These are phyloP conservation scores for Pyrus pyrifolia DNA, from an alignment of 306 rosid species.

Conservation along the genomic window DNA sequence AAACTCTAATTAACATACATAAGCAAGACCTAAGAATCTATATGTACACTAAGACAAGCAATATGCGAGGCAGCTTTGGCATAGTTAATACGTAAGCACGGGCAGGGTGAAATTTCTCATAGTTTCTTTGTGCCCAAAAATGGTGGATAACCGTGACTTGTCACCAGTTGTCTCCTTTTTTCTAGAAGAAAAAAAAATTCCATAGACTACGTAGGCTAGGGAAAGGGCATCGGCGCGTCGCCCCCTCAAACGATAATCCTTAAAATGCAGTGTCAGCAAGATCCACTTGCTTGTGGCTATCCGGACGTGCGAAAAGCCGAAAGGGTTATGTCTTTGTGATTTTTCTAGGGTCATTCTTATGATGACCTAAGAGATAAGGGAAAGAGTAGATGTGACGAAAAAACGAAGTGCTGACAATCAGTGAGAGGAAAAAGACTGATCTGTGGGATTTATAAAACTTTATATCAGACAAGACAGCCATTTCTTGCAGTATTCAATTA, in stretches of 20 bases:
- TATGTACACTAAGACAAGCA: neutral
- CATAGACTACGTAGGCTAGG: neutral
- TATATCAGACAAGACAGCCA: neutral
- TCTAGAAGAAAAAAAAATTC: too few relatives aligned
- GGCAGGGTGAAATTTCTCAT: fast-evolving
- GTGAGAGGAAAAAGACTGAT: neutral
- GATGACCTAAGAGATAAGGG: neutral
- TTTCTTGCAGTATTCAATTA: neutral
- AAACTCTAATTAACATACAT: neutral
- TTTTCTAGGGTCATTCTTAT: neutral
- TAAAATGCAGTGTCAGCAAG: constrained; percentile 1
- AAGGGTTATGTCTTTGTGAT: neutral
- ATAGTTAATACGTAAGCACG: neutral
- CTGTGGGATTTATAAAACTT: neutral
- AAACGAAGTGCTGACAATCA: neutral
- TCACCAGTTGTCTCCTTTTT: fast-evolving
- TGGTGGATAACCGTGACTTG: fast-evolving
- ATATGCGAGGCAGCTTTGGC: neutral
- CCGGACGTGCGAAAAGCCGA: neutral
- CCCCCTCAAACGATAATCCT: neutral
- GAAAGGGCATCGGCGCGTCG: neutral
- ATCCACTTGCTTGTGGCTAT: neutral
- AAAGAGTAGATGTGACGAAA: neutral
- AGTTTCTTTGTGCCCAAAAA: fast-evolving
- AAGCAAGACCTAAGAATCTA: neutral